Evolutionary conservation across 306 rosid genomes (phyloP).

Genomic region (Cyclanthera cordifolia): DNA sequence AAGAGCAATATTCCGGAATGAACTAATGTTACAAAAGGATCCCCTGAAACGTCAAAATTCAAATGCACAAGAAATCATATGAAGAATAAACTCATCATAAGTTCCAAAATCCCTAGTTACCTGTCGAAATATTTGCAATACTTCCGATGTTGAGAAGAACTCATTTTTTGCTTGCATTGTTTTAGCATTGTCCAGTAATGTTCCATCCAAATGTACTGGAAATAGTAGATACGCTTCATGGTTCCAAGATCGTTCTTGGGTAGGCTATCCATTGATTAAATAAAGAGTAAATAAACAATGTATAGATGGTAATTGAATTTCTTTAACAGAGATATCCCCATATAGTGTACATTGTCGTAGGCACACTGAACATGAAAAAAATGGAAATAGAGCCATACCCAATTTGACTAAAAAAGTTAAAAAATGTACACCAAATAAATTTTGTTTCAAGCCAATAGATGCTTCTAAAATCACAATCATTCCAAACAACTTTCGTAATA

Average conservation of each 20-base stretch:
- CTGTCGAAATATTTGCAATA: conserved; percentile 86
- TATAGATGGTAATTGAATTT: not conserved
- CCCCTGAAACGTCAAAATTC: not conserved
- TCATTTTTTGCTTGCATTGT: conserved; percentile 74
- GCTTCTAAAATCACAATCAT: not conserved
- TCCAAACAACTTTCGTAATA: not conserved
- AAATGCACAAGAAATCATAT: not conserved
- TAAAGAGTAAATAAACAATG: conserved; percentile 6
- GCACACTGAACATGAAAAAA: not conserved
- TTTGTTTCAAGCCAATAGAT: not conserved
- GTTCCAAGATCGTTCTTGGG: conserved; percentile 76
- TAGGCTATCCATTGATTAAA: conserved; percentile 40
- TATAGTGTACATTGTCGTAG: not conserved
- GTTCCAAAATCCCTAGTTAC: conserved; percentile 26
- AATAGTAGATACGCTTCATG: conserved; percentile 90
- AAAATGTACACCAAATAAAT: not conserved
- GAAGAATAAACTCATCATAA: not conserved
- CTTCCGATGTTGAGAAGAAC: conserved; percentile 67
- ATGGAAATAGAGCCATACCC: not conserved
- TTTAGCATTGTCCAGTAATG: conserved; percentile 77
- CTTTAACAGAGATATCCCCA: not conserved
- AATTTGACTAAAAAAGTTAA: not conserved
- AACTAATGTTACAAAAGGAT: not conserved
- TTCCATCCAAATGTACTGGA: conserved; percentile 98
- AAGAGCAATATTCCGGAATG: not conserved